Evolutionary conservation across 805 yeast genomes (phyloP).

Genomic region (Priceomyces carsonii): DNA sequence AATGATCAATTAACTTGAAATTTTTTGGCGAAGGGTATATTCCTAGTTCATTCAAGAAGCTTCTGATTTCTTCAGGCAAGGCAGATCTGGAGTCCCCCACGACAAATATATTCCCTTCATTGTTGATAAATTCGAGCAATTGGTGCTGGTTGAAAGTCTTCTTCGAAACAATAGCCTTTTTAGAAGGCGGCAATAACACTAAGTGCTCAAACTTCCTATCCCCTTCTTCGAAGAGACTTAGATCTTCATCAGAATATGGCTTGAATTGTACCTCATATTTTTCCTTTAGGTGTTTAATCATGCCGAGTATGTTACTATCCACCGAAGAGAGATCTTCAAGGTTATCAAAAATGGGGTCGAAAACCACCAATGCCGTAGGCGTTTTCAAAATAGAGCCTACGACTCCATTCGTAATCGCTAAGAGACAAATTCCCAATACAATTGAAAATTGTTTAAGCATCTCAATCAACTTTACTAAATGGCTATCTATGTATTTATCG

Average conservation of each 20-base stretch:
- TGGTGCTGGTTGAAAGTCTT: slow-evolving; percentile 29
- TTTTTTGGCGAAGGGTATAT: slow-evolving; percentile 80
- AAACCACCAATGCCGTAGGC: slow-evolving; percentile 31
- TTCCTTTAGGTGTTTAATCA: slow-evolving; percentile 23
- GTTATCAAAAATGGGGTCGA: slow-evolving; percentile 29
- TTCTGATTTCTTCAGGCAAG: slow-evolving; percentile 49
- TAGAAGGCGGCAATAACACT: slow-evolving; percentile 36
- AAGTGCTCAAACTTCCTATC: slow-evolving; percentile 27
- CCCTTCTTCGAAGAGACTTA: slow-evolving; percentile 24
- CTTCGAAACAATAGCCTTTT: slow-evolving; percentile 33
- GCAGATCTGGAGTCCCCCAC: slow-evolving; percentile 48
- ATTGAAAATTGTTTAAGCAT: slow-evolving; percentile 9
- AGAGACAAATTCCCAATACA: slow-evolving; percentile 10
- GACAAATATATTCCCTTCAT: slow-evolving; percentile 75
- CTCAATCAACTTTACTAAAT: slow-evolving; percentile 1
- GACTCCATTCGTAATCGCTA: slow-evolving; percentile 1
- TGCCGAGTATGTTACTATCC: slow-evolving; percentile 17
- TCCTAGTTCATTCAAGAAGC: slow-evolving; percentile 77
- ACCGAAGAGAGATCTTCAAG: slow-evolving; percentile 14
- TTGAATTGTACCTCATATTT: slow-evolving; percentile 17
- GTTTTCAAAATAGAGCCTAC: slow-evolving; percentile 8
- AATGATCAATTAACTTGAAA: slow-evolving; percentile 65
- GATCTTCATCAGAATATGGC: slow-evolving; percentile 23
- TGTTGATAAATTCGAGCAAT: slow-evolving; percentile 59
- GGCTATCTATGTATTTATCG: not conserved